Percentiles rank a stretch among this genome's conserved stretches.
These are phyloP conservation scores for Powellomyces hirtus DNA, from an alignment of 192 early-diverging fungal genomes.

Conservation along the genomic window DNA sequence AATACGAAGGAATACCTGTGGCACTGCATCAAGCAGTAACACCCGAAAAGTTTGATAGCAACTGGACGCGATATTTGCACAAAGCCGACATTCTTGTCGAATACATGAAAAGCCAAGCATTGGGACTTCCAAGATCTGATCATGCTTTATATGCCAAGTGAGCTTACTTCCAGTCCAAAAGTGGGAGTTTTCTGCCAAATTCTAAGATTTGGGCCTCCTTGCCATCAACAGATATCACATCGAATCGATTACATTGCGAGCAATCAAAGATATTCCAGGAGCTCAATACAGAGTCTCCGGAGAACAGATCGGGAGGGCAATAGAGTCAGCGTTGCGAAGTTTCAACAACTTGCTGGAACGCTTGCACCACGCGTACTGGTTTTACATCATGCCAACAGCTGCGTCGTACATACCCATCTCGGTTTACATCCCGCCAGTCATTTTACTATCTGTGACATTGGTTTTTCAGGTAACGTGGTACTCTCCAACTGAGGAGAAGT, in stretches of 20 bases:
- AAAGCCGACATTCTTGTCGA: slow-evolving; percentile 32
- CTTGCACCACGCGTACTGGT: slow-evolving; percentile 95
- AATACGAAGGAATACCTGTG: slow-evolving; percentile 53
- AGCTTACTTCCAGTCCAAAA: background rate
- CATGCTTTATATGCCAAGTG: slow-evolving; percentile 72
- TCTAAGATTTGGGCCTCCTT: background rate
- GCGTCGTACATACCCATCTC: slow-evolving; percentile 81
- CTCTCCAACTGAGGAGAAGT: background rate
- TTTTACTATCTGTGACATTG: slow-evolving; percentile 71
- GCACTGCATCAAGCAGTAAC: slow-evolving; percentile 53
- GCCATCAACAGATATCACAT: slow-evolving; percentile 39
- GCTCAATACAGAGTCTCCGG: background rate
- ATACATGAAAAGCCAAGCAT: slow-evolving; percentile 65
- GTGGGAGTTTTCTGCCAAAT: background rate
- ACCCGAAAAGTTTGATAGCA: slow-evolving; percentile 10
- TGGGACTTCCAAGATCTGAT: slow-evolving; percentile 65
- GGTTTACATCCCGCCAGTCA: slow-evolving; percentile 83
- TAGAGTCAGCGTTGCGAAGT: slow-evolving; percentile 81
- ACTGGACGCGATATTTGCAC: slow-evolving; percentile 12
- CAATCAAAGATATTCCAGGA: slow-evolving; percentile 19
- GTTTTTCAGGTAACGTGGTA: slow-evolving; percentile 32
- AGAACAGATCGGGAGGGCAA: slow-evolving; percentile 29
- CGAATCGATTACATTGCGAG: slow-evolving; percentile 37
- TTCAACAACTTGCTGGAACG: slow-evolving; percentile 91
- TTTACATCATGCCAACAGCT: slow-evolving; percentile 86